Percentiles rank a stretch among this genome's conserved stretches.
phyloP scores from a whole-genome alignment of 2,329 filamentous ascomycete genomes.

The Rhinocladiella mackenziei region DNA sequence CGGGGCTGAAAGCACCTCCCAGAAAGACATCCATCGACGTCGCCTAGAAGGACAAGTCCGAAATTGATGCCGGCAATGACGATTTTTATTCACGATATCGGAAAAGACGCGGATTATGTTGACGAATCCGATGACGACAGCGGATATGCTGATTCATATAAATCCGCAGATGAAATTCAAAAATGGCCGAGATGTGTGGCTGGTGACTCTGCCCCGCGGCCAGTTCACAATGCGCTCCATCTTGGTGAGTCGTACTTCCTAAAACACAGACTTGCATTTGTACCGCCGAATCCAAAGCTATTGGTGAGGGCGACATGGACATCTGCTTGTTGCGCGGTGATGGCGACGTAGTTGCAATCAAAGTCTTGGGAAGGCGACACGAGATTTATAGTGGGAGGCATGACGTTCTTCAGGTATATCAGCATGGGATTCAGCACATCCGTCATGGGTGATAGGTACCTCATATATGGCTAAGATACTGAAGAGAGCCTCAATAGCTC shows the following conservation, averaged over 20 bases:
- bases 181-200: too few relatives aligned
- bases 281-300: conserved; percentile 96
- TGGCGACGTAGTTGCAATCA: conserved; percentile 80
- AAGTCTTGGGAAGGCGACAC: conserved; percentile 61
- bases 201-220: too few relatives aligned
- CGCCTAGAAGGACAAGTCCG: conserved; percentile 7
- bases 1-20: conserved; percentile 17
- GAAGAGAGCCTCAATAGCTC: conserved; percentile 85
- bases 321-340: conserved; percentile 62
- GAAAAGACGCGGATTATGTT: too few relatives aligned
- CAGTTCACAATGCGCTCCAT: background rate
- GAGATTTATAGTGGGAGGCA: conserved; percentile 87
- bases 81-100: background rate
- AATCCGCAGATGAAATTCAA: too few relatives aligned
- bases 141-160: too few relatives aligned
- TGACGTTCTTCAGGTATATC: conserved; percentile 54
- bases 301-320: conserved; percentile 80
- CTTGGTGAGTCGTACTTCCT: conserved; percentile 10
- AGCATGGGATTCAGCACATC: background rate
- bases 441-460: conserved; percentile 49
- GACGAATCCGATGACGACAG: too few relatives aligned
- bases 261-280: conserved; percentile 70
- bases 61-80: background rate
- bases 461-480: conserved; percentile 73
- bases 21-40: conserved; percentile 26